Conservation (phyloP, 2,329 filamentous ascomycete species). For the Alternaria metachromatica region DNA sequence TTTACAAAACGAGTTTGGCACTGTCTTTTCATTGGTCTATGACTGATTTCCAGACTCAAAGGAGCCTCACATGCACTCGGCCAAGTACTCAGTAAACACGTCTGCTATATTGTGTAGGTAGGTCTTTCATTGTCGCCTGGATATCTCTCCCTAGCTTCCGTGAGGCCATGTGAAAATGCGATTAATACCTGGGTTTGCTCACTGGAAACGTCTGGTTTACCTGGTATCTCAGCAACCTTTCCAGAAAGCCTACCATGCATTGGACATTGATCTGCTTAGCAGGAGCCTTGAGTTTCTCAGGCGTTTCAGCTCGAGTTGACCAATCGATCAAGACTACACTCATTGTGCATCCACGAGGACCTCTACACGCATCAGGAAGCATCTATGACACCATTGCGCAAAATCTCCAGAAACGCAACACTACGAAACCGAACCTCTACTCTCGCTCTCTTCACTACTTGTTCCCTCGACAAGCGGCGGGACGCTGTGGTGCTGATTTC, state of each 20-base stretch:
- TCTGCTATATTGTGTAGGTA: constrained; percentile 17
- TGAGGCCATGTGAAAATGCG: neutral
- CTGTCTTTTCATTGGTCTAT: constrained; percentile 9
- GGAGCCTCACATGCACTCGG: constrained; percentile 16
- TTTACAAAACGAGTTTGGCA: constrained; percentile 17
- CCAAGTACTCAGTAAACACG: constrained; percentile 14
- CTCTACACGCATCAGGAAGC: neutral
- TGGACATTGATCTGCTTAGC: constrained; percentile 21
- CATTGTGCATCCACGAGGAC: constrained; percentile 1
- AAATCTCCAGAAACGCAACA: constrained; percentile 16
- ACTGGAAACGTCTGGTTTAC: neutral
- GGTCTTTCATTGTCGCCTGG: constrained; percentile 2
- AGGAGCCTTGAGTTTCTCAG: constrained; percentile 24
- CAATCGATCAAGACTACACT: constrained; percentile 11
- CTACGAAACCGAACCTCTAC: constrained; percentile 20
- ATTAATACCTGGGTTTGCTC: constrained; percentile 17
- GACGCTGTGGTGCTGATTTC: constrained; percentile 34
- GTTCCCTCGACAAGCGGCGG: constrained; percentile 24
- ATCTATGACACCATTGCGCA: neutral
- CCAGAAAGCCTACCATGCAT: constrained; percentile 22
- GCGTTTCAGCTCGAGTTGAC: constrained; percentile 19
- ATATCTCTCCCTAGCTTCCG: constrained; percentile 1
- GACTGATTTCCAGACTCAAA: constrained; percentile 6
- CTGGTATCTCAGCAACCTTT: neutral
- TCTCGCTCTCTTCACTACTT: constrained; percentile 19